Evolutionary conservation across 257 asterid species (phyloP), one percentile per base, ranked within the genome.

Genomic region (Ajuga chamaepitys): DNA sequence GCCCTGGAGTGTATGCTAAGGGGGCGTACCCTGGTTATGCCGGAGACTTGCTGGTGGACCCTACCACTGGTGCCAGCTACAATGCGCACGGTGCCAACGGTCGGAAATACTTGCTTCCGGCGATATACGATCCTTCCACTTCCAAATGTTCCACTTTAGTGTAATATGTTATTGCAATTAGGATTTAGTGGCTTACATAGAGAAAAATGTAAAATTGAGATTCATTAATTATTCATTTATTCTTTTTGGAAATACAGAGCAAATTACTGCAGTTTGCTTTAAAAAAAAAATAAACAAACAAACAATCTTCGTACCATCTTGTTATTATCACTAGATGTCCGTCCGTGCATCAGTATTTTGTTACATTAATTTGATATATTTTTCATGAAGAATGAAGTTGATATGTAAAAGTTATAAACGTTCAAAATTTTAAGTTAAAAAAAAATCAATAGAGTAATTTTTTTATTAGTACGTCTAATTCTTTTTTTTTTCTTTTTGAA

Each of bases 11-110:
- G 0, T 89, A 89, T 9, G 96, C 76, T 0, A 86, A 84, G 8
- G 95, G 95, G 4, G 95, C 96, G 0, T 88, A 88, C 58, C 95
- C 96, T 0, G 96, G 95, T 0, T 89, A 86, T 13, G 83, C 96
- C 0, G 96, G 96, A 5, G 72, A 86, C 34, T 25, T 88, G 73
- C 64, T 82, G 77, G 86, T 81, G 58, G 96, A 89, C 25, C 41
- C 57, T 0, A 78, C 83, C 0, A 86, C 73, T 0, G 96, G 95
- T 10, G 96, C 88, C 3, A 89, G 96, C 77, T 89, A 84, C 54
- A 89, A 89, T 78, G 91, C 96, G 28, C 75, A 65, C 34, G 96
- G 95, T 61, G 60, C 73, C 0, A 73, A 77, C 16, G 86, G 81
- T 4, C 77, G 93, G 71, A 89, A 84, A 10, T 89, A 81, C 64